Conservation (phyloP, 768 basidiomycete species). For the Phylloporus arenicola region DNA sequence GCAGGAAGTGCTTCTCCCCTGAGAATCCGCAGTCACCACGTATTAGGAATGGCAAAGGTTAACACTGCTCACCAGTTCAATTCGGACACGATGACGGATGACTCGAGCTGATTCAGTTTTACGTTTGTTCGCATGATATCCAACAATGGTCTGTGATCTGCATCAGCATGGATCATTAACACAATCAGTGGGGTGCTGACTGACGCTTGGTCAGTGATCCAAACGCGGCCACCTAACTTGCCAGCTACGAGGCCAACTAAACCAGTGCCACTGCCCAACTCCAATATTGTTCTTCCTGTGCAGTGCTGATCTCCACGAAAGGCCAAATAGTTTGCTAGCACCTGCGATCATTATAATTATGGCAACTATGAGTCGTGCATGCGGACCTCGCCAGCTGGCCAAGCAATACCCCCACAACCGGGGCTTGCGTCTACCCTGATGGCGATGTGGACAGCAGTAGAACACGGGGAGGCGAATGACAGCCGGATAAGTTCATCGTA, state of each 20-base stretch:
- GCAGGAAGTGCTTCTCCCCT: slow-evolving; percentile 64
- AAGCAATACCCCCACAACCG: slow-evolving; percentile 88
- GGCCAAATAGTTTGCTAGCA: slow-evolving; percentile 71
- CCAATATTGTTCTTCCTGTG: slow-evolving; percentile 55
- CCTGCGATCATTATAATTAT: slow-evolving; percentile 38
- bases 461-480: slow-evolving; percentile 25
- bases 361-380: background rate
- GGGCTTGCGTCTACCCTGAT: slow-evolving; percentile 74
- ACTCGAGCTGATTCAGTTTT: slow-evolving; percentile 52
- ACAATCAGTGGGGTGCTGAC: slow-evolving; percentile 31
- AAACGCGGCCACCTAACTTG: slow-evolving; percentile 59
- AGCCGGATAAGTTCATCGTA: slow-evolving; percentile 45
- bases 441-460: slow-evolving; percentile 24
- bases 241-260: slow-evolving; percentile 85
- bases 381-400: slow-evolving; percentile 86
- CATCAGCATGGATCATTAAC: slow-evolving; percentile 8
- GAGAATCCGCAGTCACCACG: slow-evolving; percentile 7
- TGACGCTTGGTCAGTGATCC: slow-evolving; percentile 89
- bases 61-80: slow-evolving; percentile 66
- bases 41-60: background rate
- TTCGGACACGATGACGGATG: slow-evolving; percentile 55
- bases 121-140: slow-evolving; percentile 77
- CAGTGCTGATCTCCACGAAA: slow-evolving; percentile 48
- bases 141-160: slow-evolving; percentile 56
- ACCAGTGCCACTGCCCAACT: slow-evolving; percentile 89